phyloP scores from a whole-genome alignment of 2,329 filamentous ascomycete genomes.

The Epichloe typhina region DNA sequence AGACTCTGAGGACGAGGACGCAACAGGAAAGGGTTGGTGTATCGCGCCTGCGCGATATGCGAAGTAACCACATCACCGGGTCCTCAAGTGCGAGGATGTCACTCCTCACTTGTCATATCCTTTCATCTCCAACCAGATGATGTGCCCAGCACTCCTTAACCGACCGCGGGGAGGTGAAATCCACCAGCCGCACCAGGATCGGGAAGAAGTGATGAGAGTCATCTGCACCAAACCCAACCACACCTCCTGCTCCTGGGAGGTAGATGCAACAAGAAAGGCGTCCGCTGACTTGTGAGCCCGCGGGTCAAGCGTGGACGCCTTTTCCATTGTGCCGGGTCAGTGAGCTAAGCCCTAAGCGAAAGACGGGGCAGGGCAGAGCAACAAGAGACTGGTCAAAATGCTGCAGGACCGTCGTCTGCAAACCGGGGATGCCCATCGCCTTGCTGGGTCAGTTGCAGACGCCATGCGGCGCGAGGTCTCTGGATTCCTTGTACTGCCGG shows the following conservation, averaged over 20 bases:
- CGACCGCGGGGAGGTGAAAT: not conserved
- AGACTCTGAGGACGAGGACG: not conserved
- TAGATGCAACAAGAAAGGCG: not conserved
- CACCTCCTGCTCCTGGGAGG: not conserved
- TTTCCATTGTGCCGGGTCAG: not conserved
- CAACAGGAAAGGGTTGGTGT: not conserved
- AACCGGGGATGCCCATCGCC: no score
- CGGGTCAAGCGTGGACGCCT: not conserved
- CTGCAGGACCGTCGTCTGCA: no score
- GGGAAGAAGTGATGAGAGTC: not conserved
- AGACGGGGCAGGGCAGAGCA: no score
- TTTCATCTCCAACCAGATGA: not conserved
- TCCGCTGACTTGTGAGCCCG: not conserved
- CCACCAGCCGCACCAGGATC: not conserved
- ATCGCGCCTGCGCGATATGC: not conserved
- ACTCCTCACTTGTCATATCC: not conserved
- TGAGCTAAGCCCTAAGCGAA: no score
- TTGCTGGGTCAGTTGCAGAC: slow-evolving; percentile 1
- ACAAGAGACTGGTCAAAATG: no score
- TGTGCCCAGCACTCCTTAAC: no score
- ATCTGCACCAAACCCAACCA: not conserved
- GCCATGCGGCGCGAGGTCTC: not conserved
- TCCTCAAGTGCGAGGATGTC: not conserved
- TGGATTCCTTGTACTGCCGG: not conserved
- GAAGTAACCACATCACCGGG: not conserved